Conservation (phyloP, 345 rosid species). For the Carallia pectinifolia region DNA sequence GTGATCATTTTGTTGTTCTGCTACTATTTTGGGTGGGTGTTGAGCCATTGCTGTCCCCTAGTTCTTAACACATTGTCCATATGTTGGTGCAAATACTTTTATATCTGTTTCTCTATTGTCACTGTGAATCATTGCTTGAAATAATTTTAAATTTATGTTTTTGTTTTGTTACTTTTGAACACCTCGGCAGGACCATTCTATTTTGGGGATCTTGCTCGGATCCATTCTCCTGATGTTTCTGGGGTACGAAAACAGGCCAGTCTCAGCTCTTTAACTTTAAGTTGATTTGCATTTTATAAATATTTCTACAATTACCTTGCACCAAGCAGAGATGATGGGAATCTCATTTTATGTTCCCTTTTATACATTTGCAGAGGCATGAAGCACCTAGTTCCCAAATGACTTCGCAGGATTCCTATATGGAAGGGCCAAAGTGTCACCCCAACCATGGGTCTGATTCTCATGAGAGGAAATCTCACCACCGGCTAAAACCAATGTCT, state of each 20-base stretch:
- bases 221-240: slow-evolving; percentile 43
- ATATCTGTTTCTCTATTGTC: background rate
- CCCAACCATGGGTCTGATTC: slow-evolving; percentile 40
- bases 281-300: slow-evolving; percentile 30
- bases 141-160: background rate
- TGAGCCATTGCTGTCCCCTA: background rate
- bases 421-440: slow-evolving; percentile 37
- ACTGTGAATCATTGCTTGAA: background rate
- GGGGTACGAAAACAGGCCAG: slow-evolving; percentile 41
- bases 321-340: no score
- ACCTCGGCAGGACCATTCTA: slow-evolving; percentile 49
- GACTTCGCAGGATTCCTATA: slow-evolving; percentile 37
- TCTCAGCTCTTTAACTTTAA: slow-evolving; percentile 44
- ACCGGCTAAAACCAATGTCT: slow-evolving; percentile 40
- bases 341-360: slow-evolving; percentile 9
- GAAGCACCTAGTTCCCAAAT: slow-evolving; percentile 43
- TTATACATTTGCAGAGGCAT: slow-evolving; percentile 42
- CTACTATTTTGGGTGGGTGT: background rate
- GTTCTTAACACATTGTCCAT: background rate
- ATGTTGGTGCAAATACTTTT: background rate
- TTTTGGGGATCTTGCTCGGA: slow-evolving; percentile 49
- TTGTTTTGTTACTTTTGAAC: slow-evolving; percentile 19
- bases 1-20: background rate
- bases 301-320: background rate
- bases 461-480: slow-evolving; percentile 37